These are phyloP conservation scores for Tetracladium marchalianum DNA, from an alignment of 495 filamentous ascomycete species.

Conservation along the genomic window DNA sequence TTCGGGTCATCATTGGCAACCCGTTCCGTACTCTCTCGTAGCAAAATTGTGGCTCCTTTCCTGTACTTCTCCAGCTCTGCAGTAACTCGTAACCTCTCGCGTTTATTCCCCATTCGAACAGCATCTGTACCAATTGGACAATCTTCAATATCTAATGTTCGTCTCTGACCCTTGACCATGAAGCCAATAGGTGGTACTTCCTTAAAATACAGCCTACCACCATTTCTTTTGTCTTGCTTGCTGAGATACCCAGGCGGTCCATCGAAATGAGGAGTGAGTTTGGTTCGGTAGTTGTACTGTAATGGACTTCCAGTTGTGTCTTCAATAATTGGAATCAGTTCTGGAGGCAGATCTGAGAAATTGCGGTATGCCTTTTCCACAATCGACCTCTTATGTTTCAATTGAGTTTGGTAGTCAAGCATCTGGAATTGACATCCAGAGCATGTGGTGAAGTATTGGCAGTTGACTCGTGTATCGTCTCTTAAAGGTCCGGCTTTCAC, in stretches of 20 bases:
- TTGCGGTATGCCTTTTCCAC: slow-evolving; percentile 88
- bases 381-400: slow-evolving; percentile 72
- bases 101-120: slow-evolving; percentile 63
- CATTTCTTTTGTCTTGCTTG: slow-evolving; percentile 28
- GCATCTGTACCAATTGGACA: slow-evolving; percentile 89
- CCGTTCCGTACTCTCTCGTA: slow-evolving; percentile 76
- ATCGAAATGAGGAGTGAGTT: slow-evolving; percentile 92
- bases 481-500: slow-evolving; percentile 61
- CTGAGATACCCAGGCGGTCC: slow-evolving; percentile 42
- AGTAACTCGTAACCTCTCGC: slow-evolving; percentile 60
- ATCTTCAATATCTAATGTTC: slow-evolving; percentile 88
- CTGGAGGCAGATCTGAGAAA: slow-evolving; percentile 72
- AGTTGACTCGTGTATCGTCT: slow-evolving; percentile 65
- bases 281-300: slow-evolving; percentile 90
- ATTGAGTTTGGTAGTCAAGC: slow-evolving; percentile 80
- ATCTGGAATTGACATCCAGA: slow-evolving; percentile 97
- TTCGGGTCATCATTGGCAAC: slow-evolving; percentile 38
- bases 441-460: slow-evolving; percentile 78
- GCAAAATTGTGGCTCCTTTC: slow-evolving; percentile 75
- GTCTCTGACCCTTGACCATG: slow-evolving; percentile 61
- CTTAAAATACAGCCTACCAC: slow-evolving; percentile 30
- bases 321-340: slow-evolving; percentile 62
- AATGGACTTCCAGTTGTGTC: slow-evolving; percentile 85
- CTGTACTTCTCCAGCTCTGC: slow-evolving; percentile 62
- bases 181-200: slow-evolving; percentile 81